Conservation (phyloP, 257 asterid species). For the Haberlea rhodopensis region DNA sequence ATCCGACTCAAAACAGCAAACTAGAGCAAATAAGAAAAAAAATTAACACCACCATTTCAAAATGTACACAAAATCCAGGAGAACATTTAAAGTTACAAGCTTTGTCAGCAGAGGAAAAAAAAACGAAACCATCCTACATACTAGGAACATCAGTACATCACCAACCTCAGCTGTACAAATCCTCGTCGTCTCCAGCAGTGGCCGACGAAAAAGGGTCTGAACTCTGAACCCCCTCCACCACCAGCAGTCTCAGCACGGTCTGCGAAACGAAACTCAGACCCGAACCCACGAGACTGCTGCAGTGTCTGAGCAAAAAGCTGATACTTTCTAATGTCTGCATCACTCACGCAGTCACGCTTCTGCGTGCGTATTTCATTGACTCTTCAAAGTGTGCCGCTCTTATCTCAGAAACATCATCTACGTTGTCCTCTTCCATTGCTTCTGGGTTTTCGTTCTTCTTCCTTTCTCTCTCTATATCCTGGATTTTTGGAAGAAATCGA, state of each 20-base stretch:
- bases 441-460: conserved; percentile 37
- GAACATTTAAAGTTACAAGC: too few relatives aligned
- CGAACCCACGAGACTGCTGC: conserved; percentile 45
- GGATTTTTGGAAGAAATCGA: too few relatives aligned
- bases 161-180: conserved; percentile 35
- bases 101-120: not conserved
- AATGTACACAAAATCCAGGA: too few relatives aligned
- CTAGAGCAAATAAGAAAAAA: too few relatives aligned
- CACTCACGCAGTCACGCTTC: conserved; percentile 44
- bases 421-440: conserved; percentile 45
- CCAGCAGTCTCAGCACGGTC: conserved; percentile 27
- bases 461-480: conserved; percentile 45
- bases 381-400: conserved; percentile 45
- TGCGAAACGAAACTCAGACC: conserved; percentile 39
- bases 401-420: conserved; percentile 42
- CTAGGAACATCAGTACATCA: not conserved
- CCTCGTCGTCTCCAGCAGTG: conserved; percentile 34
- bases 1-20: too few relatives aligned
- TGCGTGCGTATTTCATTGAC: conserved; percentile 42
- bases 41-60: too few relatives aligned
- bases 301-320: conserved; percentile 49
- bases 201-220: conserved; percentile 33
- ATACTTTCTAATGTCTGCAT: conserved; percentile 44
- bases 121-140: too few relatives aligned
- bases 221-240: conserved; percentile 27